Evolutionary conservation across 192 early-diverging fungal genomes (phyloP), one percentile per base, ranked within the genome.

Genomic region (Phycomyces nitens): DNA sequence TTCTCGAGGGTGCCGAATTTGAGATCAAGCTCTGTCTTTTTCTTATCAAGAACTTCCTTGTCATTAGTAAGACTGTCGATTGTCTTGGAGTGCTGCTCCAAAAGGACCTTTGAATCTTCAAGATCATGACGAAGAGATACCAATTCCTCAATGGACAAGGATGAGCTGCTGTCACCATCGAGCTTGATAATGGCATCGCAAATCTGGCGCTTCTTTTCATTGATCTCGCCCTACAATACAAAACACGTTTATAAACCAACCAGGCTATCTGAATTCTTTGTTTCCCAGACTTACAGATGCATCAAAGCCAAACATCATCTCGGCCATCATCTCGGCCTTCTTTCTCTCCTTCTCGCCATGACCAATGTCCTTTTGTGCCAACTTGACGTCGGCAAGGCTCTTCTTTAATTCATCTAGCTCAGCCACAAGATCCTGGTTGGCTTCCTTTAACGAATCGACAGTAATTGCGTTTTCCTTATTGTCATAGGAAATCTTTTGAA

Each of bases 401-500:
- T 88, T 86, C 82, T 90, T 93, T 60, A 85, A 78, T 47, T 82
- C 79, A 5, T 94, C 90, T 15, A 97, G 69, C 66, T 94, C 90
- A 34, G 73, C 76, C 29, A 74, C 70, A 29, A 94, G 74, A 60
- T 97, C 95, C 23, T 68, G 61, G 66, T 96, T 94, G 27, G 82
- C 86, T 72, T 98, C 95, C 41, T 88, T 90, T 49, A 96, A 74
- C 72, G 84, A 87, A 39, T 99, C 96, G 7, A 96, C 79, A n/a
- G 83, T 92, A 59, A 99, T 94, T 56, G 83, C 74, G 21, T 82
- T 84, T 69, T 99, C 97, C 76, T 94, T 92, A 76, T 87, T 84
- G 27, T 91, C 92, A 73, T 94, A 96, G 9, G 82, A 82, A 9
- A 92, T 78, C 73, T 96, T 96, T 62, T 96, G 93, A 9, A 97